Evolutionary conservation across 176 grass and related monocot species (phyloP), one percentile per base, ranked within the genome.

Genomic region (Microstegium vimineum): DNA sequence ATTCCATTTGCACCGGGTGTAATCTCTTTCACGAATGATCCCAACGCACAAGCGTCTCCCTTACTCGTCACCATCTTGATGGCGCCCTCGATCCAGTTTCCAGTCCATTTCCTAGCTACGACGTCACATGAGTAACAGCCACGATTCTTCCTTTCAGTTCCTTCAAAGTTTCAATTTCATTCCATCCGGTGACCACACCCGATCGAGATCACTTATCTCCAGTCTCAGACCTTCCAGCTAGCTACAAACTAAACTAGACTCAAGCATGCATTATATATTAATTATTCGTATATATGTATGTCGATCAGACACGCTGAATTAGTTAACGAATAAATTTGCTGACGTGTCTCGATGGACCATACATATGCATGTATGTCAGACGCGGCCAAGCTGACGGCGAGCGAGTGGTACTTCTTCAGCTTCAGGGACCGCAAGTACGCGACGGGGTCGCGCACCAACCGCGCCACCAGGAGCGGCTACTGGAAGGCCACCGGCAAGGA

Each of bases 391-490:
- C 76, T 97, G 62, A 92, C 87, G 20, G 92, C 85, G 14, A 93
- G 80, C 33, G 94, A 97, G 71, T 97, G 94, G 94, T 97, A 97
- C 68, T 97, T 97, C 92, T 97, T 97, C 87, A 97, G 90, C 89
- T 92, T 94, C 86, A 73, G 94, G 49, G 94, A 97, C 73, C 89
- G 94, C 8, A 97, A 97, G 62, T 97, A 97, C 20, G 89, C 94
- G 5, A 97, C 94, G 3, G 94, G 94, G 3, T 89, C 86, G 47
- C 92, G 94, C 49, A 90, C 87, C 6, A 97, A 97, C 78, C 91
- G 94, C 30, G 92, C 94, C 71, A 94, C 94, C 71, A 94, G 85
- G 89, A 90, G 80, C 0, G 94, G 94, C 0, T 97, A 94, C 66
- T 97, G 92, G 92, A 97, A 97, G 76, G 91, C 94, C 36, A 97